phyloP scores from a whole-genome alignment of 1,284 basidiomycete species.

The Athelia psychrophila region DNA sequence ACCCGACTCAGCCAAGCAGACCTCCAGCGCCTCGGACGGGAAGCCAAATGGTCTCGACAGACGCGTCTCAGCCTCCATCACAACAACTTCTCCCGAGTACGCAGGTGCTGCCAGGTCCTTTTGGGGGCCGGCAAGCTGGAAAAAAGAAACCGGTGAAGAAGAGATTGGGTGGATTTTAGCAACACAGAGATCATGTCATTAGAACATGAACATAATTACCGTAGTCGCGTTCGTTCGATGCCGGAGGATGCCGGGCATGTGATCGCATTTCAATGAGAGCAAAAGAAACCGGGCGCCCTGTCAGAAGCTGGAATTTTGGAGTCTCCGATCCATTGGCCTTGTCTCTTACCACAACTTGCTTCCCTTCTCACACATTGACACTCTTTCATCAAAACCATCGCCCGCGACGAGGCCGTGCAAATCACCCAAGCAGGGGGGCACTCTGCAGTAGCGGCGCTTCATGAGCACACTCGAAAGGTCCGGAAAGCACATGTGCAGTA shows the following conservation, averaged over 20 bases:
- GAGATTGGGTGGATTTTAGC: conserved; percentile 71
- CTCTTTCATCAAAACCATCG: conserved; percentile 4
- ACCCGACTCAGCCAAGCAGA: conserved; percentile 6
- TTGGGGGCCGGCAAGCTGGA: conserved; percentile 54
- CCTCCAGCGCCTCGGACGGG: conserved; percentile 11
- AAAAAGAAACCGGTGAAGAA: conserved; percentile 69
- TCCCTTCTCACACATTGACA: conserved; percentile 1
- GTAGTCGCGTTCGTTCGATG: too few species aligned
- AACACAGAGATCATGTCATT: too few species aligned
- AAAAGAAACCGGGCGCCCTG: background rate
- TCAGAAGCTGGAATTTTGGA: conserved; percentile 6
- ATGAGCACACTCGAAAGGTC: conserved; percentile 36
- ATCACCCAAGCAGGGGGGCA: conserved; percentile 32
- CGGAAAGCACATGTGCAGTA: conserved; percentile 6
- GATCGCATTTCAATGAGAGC: conserved; percentile 4
- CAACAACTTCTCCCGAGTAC: conserved; percentile 57
- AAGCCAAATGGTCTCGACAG: background rate
- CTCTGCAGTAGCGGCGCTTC: conserved; percentile 60
- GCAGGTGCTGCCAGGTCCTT: conserved; percentile 68
- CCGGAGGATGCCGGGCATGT: background rate
- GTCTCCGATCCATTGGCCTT: conserved; percentile 2
- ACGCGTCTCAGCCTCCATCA: conserved; percentile 24
- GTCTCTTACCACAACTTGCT: conserved; percentile 9
- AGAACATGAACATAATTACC: too few species aligned
- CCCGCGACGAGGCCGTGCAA: conserved; percentile 29